A percentile compares a stretch with the other conserved stretches of the same genome.
Evolutionary conservation across 192 early-diverging fungal genomes (phyloP).

Genomic region (Lunasporangiospora selenospora): DNA sequence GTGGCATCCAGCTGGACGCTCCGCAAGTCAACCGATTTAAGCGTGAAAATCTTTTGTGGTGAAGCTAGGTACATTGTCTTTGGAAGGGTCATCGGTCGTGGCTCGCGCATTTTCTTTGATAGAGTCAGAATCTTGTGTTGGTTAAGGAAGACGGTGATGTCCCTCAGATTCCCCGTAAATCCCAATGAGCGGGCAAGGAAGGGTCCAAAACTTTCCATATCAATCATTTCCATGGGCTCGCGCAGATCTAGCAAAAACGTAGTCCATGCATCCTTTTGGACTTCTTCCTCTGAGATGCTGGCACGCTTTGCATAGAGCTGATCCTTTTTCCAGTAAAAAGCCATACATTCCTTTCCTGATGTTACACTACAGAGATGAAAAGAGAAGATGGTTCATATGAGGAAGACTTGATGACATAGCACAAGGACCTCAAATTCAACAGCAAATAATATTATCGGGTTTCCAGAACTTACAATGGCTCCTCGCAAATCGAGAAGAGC

Average conservation of each 20-base stretch:
- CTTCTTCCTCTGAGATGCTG: slow-evolving; percentile 53
- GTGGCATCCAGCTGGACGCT: slow-evolving; percentile 63
- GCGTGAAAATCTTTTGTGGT: slow-evolving; percentile 74
- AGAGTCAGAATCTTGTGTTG: slow-evolving; percentile 62
- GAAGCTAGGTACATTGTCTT: slow-evolving; percentile 60
- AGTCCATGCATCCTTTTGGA: slow-evolving; percentile 60
- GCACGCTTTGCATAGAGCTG: slow-evolving; percentile 83
- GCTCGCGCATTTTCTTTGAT: slow-evolving; percentile 68
- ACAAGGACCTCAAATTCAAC: not conserved
- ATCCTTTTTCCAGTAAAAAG: slow-evolving; percentile 89
- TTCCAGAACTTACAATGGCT: slow-evolving; percentile 77
- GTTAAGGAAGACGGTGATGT: slow-evolving; percentile 71
- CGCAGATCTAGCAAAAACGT: slow-evolving; percentile 79
- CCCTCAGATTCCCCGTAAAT: slow-evolving; percentile 77
- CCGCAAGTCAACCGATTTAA: slow-evolving; percentile 66
- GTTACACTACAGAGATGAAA: slow-evolving; percentile 57
- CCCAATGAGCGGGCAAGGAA: slow-evolving; percentile 72
- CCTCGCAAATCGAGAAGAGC: slow-evolving; percentile 88
- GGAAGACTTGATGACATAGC: not conserved
- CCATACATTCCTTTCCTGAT: slow-evolving; percentile 81
- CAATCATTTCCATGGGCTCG: slow-evolving; percentile 70
- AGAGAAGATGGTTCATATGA: not conserved
- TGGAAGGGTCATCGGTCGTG: slow-evolving; percentile 64
- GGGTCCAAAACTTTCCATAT: slow-evolving; percentile 58
- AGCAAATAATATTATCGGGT: not conserved